Percentiles rank a stretch among this genome's conserved stretches.
Evolutionary conservation across 2,329 filamentous ascomycete genomes (phyloP).

Genomic region (Rhexocercosporidium sp.): DNA sequence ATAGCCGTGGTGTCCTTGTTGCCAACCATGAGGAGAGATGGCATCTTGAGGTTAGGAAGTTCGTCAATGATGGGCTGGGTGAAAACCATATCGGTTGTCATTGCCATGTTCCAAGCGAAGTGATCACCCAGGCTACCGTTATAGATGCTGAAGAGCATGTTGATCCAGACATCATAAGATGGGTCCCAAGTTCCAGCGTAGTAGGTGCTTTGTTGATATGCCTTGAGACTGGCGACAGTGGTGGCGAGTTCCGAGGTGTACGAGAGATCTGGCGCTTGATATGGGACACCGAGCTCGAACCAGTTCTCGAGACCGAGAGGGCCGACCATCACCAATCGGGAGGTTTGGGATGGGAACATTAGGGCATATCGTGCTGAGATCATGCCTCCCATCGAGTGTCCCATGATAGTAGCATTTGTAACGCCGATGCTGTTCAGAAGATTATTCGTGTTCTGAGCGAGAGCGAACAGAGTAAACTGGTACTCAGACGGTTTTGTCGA

Average conservation of each 20-base stretch:
- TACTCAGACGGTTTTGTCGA: conserved; percentile 56
- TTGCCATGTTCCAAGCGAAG: conserved; percentile 56
- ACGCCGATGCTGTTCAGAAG: conserved; percentile 52
- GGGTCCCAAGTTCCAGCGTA: conserved; percentile 55
- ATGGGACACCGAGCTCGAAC: conserved; percentile 52
- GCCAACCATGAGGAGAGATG: conserved; percentile 56
- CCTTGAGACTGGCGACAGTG: conserved; percentile 50
- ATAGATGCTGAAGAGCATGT: conserved; percentile 60
- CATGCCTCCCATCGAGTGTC: conserved; percentile 62
- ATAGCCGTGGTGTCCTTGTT: conserved; percentile 59
- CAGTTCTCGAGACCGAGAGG: conserved; percentile 41
- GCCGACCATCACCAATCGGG: conserved; percentile 54
- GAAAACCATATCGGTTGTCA: conserved; percentile 58
- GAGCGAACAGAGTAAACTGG: conserved; percentile 58
- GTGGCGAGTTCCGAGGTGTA: conserved; percentile 47
- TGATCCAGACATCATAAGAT: conserved; percentile 59
- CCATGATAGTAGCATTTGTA: conserved; percentile 52
- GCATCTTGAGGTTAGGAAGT: conserved; percentile 50
- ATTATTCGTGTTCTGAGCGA: conserved; percentile 56
- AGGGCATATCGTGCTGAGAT: conserved; percentile 56
- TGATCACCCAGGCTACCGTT: conserved; percentile 47
- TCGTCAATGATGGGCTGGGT: conserved; percentile 58
- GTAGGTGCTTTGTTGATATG: conserved; percentile 54
- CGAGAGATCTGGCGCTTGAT: conserved; percentile 49
- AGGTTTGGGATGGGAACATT: conserved; percentile 52